Base-by-base conservation (phyloP, 2,329 filamentous ascomycete species). In the Fusarium pseudocircinatum region DNA sequence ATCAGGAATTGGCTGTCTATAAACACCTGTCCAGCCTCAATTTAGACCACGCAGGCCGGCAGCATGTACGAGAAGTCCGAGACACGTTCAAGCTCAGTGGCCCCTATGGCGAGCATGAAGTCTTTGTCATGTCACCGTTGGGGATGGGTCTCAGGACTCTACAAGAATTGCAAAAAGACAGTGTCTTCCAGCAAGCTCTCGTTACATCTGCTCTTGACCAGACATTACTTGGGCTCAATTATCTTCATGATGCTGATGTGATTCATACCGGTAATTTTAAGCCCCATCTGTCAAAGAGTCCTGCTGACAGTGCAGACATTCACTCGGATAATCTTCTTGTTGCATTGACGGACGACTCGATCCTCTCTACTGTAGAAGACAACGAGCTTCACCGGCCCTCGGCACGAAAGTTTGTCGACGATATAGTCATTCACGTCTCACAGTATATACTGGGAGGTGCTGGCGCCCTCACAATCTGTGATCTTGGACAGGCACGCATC, bases 141-240 rank as follows among this genome's bases (percentile, higher is more conserved):
- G 82, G 82, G 9, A 82, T 83, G 77, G 84, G 78, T 62, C 64
- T 85, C 15, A 75, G 74, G 26, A 80, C 81, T 42, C 70, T 84
- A 4, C 76, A 80, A 49, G 76, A 81, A n/a, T 59, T 78, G 47
- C 78, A 78, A 34, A 43, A 64, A 67, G 47, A 60, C 50, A 60
- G 63, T 20, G 28, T 75, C 77, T 78, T 84, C 36, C 66, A 79
- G n/a, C 46, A 60, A 18, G 70, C 60, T 2, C 64, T 83, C 9
- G 79, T 80, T 7, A 69, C 53, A 4, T 60, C n/a, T 3, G 75
- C 77, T 26, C 66, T 81, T 16, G 42, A 54, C 26, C 79, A 79
- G 60, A 57, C 69, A 8, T 52, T 79, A 1, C 46, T 78, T 3
- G 79, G 74, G 2, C 39, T 81, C 14, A 60, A 75, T 18, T 78